Base-by-base conservation (phyloP, 1,284 basidiomycete genomes). In the Moesziomyces antarcticus region DNA sequence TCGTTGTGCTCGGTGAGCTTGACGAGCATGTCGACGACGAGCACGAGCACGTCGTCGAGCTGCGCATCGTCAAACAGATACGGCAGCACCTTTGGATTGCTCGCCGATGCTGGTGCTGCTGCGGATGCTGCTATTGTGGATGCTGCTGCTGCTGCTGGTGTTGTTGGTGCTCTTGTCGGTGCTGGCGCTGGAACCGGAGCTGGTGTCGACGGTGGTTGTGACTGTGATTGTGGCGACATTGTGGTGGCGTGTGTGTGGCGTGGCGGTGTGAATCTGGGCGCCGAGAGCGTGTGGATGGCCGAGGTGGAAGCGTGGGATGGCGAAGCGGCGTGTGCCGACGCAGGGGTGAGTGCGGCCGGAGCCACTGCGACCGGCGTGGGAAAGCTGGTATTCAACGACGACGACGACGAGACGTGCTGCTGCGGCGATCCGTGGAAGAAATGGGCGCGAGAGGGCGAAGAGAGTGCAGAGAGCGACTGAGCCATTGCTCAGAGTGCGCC, bases 1-100 rank as follows among this genome's bases (percentile, higher is more conserved):
- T 84, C 82, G 62, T 84, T 84, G 72, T 84, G 82, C 22, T 77
- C 54, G 22, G 75, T 81, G 43, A 84, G 75, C 48, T 77, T 76
- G 43, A 73, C 56, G 6, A 84, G 75, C 82, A 84, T 84, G 50
- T 83, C 82, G 11, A 73, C 75, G 2, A 84, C 81, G 1, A 84
- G 74, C 5, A 75, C 69, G 21, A 83, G 59, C 3, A 84, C 68
- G 56, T 83, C 81, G 9, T 82, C 80, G 4, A 76, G 58, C 20
- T 80, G 73, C 2, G 81, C 75, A 44, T 84, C 80, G 52, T 78
- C 82, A 42, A 84, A 80, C 20, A 71, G 57, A n/a, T 68, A 69
- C 0, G 82, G 82, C 6, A 83, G 68, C 35, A 68, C 61, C 42
- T 71, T 75, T 33, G 41, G 41, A 5, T 44, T 18, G 50, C 40